Evolutionary conservation across 257 asterid species (phyloP), one percentile per base, ranked within the genome.

Genomic region (Avicennia marina): DNA sequence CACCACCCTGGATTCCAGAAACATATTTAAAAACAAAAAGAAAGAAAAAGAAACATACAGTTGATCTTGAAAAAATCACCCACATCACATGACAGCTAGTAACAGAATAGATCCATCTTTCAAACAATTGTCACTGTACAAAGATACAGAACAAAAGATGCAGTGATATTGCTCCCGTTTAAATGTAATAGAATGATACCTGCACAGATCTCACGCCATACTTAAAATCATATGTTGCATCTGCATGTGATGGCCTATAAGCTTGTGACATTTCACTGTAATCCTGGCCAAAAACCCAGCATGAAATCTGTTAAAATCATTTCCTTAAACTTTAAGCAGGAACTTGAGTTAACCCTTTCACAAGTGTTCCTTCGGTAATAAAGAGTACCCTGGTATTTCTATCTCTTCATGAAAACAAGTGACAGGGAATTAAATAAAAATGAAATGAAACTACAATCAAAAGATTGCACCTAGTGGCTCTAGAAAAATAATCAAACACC

Each of bases 191-290:
- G 6, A 43, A 48, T 6, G 19, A 10, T 80, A 93, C 99, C 96
- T 89, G 95, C 52, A 93, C 68, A 27, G 99, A 93, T 79, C 99
- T 81, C 59, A 89, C 97, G n/a, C 99, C 99, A 53, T 89, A 93
- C 66, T 93, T 89, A 68, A 77, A 87, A 74, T 93, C 99, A 78
- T 93, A 89, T 27, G 95, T 84, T 26, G 94, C 95, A 77, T 93
- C 99, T 13, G 99, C 99, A 76, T 89, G 99, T 59, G 99, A 93
- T 12, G 99, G 99, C 63, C 99, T 84, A 69, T 93, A 93, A 52
- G 99, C 99, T 66, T 41, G 68, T 50, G 95, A 82, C 96, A 93
- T 93, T 72, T 93, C 99, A 71, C 67, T 84, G 46, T 86, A 93
- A 73, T 89, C 96, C 99, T 93, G 94, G n/a, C n/a, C 11, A 71